Conservation (phyloP, 2,329 filamentous ascomycete genomes). For the Rhinocladiella similis region DNA sequence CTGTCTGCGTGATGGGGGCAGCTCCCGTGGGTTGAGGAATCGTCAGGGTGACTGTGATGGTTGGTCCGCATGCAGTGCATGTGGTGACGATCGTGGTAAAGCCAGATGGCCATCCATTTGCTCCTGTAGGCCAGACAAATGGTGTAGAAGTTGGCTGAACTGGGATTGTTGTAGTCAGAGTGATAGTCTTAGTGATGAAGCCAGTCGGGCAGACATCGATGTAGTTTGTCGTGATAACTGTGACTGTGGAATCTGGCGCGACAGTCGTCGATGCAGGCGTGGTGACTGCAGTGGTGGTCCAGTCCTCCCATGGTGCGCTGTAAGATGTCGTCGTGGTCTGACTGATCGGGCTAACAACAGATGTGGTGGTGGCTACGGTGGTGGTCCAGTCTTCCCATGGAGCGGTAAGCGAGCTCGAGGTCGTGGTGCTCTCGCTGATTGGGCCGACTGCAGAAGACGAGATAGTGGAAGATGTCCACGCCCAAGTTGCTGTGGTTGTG, state of each 20-base stretch:
- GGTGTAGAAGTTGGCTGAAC: conserved; percentile 23
- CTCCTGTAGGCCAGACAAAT: conserved; percentile 27
- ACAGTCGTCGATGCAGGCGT: neutral
- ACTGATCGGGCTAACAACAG: neutral
- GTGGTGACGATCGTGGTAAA: conserved; percentile 44
- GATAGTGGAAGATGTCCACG: neutral
- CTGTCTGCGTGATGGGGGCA: conserved; percentile 18
- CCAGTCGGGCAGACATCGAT: conserved; percentile 44
- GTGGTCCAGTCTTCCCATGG: conserved; percentile 1
- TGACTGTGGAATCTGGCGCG: conserved; percentile 4
- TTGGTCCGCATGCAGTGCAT: conserved; percentile 38
- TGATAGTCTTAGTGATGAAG: conserved; percentile 35
- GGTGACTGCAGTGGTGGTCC: conserved; percentile 11
- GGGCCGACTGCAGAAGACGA: neutral
- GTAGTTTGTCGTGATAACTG: conserved; percentile 37
- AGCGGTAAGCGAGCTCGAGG: conserved; percentile 6
- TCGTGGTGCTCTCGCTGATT: neutral
- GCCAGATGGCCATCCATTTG: conserved; percentile 35
- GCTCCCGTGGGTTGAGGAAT: conserved; percentile 15
- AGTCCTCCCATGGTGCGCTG: conserved; percentile 9
- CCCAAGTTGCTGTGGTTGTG: neutral
- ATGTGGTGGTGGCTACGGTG: neutral
- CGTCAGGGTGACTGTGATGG: conserved; percentile 17
- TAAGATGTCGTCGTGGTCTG: neutral
- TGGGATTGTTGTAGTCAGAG: conserved; percentile 14